Evolutionary conservation across 139 green algal genomes (phyloP), one percentile per base, ranked within the genome.

Genomic region (Chlamydomonas applanata): DNA sequence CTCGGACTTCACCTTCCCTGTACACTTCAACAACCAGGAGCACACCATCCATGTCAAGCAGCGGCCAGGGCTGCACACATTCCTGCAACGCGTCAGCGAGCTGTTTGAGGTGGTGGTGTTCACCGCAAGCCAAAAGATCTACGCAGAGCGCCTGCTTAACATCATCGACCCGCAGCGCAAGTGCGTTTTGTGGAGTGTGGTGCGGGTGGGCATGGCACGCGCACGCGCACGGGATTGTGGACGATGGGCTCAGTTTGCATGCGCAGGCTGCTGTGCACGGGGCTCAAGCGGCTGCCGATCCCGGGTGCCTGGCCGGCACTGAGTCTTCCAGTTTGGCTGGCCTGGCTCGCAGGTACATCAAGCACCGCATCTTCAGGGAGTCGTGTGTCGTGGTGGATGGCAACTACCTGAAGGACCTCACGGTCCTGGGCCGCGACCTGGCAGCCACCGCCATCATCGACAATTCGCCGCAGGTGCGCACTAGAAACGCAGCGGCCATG

Each of bases 361-460:
- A 86, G 61, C 93, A 98, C 82, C 87, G 94, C 44, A 81, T 98
- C 22, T 98, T 93, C 86, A 79, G 94, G n/a, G 94, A 98, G 65
- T 88, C 76, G 0, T 98, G 94, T 78, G 92, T 98, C 1, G 78
- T 93, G 27, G 91, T 96, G 61, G 94, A 97, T 59, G 94, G 94
- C 45, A 98, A 98, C 85, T 98, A 97, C 77, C 79, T 98, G 9
- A 97, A 97, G 70, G 88, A 94, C 60, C 77, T 93, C 19, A 82
- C 77, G 22, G 82, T 97, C 19, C 88, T 99, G 49, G 95, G 95
- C 13, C 79, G 95, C 11, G 95, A 99, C 79, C 85, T 99, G 60
- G 64, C 72, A 5, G 83, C 89, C 62, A 95, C 91, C 36, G 72
- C 94, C 56, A 99, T 99, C 46, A 82, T 99, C 1, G 95, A 99